These are phyloP conservation scores for Trichophyton mentagrophytes DNA, from an alignment of 2,329 filamentous ascomycete genomes.

Conservation along the genomic window DNA sequence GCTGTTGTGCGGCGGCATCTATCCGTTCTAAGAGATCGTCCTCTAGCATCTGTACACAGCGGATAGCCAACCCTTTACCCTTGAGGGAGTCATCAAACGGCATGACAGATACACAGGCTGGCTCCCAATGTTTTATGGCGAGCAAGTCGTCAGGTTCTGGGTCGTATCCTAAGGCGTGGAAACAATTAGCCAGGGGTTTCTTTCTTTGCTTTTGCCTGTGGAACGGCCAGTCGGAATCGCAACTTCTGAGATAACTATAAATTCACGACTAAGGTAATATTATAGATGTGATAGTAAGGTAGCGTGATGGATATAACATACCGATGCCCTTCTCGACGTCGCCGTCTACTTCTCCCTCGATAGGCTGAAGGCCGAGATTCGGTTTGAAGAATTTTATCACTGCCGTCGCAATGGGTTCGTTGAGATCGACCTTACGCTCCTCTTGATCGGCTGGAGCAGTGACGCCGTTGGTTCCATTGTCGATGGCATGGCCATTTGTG, in stretches of 20 bases:
- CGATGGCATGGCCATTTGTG: neutral
- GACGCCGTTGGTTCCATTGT: neutral
- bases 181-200: neutral
- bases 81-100: constrained; percentile 7
- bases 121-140: constrained; percentile 10
- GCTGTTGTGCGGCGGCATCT: neutral
- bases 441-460: neutral
- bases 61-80: constrained; percentile 7
- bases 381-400: constrained; percentile 10
- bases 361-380: neutral
- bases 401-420: constrained; percentile 7
- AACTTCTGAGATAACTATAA: neutral
- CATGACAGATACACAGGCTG: constrained; percentile 6
- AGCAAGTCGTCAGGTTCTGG: constrained; percentile 7
- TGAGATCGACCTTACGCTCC: neutral
- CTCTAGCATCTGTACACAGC: constrained; percentile 7
- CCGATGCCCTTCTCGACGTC: neutral
- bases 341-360: neutral
- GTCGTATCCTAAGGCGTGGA: constrained; percentile 6
- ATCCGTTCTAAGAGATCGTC: constrained; percentile 7
- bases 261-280: neutral
- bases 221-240: neutral
- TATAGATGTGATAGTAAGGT: neutral
- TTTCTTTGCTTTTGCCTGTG: neutral
- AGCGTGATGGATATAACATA: neutral